A percentile compares a stretch with the other conserved stretches of the same genome.
Conservation (phyloP, 352 stramenopile genomes). For the Thalassiosira delicatula region DNA sequence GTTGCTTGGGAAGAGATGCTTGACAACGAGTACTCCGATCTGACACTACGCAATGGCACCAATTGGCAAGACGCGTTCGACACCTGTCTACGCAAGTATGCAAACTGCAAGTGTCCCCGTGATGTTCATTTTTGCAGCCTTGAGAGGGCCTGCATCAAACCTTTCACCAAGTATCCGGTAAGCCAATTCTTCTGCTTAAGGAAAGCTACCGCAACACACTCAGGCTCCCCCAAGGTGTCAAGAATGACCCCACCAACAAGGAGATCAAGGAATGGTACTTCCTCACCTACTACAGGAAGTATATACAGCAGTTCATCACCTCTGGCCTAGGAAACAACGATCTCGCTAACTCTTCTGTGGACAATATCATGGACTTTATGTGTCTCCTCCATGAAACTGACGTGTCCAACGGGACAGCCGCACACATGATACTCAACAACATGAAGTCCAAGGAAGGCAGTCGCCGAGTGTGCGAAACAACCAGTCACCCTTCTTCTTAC, state of each 20-base stretch:
- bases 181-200: neutral
- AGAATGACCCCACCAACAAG: neutral
- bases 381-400: neutral
- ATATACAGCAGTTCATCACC: neutral
- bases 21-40: neutral
- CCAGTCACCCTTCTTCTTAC: neutral
- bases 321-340: neutral
- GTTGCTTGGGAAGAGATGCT: slow-evolving; percentile 4
- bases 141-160: neutral
- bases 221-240: neutral
- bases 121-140: neutral
- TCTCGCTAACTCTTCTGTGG: neutral
- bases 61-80: neutral
- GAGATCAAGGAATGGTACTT: slow-evolving; percentile 10
- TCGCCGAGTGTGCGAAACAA: neutral
- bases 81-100: neutral
- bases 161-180: neutral
- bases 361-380: neutral
- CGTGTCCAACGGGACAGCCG: neutral
- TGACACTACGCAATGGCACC: neutral
- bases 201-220: neutral
- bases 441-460: neutral
- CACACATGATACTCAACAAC: neutral
- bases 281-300: neutral
- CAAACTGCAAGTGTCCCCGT: neutral